These are phyloP conservation scores for Phytophthora ramorum DNA, from an alignment of 352 stramenopile genomes.

Conservation along the genomic window DNA sequence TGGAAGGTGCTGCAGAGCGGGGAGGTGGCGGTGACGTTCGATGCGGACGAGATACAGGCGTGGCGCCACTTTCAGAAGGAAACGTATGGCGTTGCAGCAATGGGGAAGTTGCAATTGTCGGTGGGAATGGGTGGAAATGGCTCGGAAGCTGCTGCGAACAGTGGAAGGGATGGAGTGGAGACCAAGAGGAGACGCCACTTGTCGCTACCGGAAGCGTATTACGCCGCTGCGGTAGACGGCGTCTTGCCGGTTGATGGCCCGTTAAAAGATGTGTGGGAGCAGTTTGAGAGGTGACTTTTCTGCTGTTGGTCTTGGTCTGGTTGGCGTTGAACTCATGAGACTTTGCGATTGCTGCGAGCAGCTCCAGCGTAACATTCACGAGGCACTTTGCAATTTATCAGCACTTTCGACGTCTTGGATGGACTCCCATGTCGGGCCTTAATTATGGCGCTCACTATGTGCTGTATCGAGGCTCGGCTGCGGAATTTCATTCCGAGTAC, in stretches of 20 bases:
- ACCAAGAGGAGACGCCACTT: slow-evolving; percentile 34
- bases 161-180: not conserved
- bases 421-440: slow-evolving; percentile 61
- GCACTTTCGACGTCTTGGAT: slow-evolving; percentile 66
- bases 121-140: not conserved
- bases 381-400: slow-evolving; percentile 54
- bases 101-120: not conserved
- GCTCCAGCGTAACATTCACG: slow-evolving; percentile 41
- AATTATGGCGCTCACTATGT: slow-evolving; percentile 80
- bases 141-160: not conserved
- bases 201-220: slow-evolving; percentile 60
- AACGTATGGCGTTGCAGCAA: slow-evolving; percentile 21
- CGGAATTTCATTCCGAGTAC: slow-evolving; percentile 77
- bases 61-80: slow-evolving; percentile 31
- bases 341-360: slow-evolving; percentile 9
- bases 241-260: slow-evolving; percentile 29
- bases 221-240: slow-evolving; percentile 37
- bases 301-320: not conserved
- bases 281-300: slow-evolving; percentile 39
- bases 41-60: slow-evolving; percentile 7
- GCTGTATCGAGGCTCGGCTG: slow-evolving; percentile 64
- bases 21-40: slow-evolving; percentile 31
- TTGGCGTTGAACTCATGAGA: not conserved
- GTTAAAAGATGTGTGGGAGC: slow-evolving; percentile 40
- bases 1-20: slow-evolving; percentile 26